Evolutionary conservation across 371 early-diverging fungal species (phyloP).

Genomic region (Mortierella sp.): DNA sequence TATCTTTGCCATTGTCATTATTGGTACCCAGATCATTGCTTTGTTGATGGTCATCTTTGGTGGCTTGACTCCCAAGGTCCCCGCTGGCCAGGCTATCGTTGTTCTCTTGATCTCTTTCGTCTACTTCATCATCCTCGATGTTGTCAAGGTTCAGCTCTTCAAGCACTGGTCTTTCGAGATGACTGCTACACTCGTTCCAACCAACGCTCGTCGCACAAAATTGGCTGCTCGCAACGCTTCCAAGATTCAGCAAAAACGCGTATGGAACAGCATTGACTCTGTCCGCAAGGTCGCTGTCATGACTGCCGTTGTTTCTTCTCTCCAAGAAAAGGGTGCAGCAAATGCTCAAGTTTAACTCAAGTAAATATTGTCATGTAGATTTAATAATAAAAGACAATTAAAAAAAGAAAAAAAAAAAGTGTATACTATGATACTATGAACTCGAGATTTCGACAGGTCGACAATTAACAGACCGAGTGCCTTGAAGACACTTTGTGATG

Average conservation of each 20-base stretch:
- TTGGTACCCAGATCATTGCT: conserved; percentile 93
- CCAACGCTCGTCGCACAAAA: conserved; percentile 69
- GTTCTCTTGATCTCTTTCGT: conserved; percentile 67
- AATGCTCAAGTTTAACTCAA: conserved; percentile 10
- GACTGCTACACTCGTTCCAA: conserved; percentile 79
- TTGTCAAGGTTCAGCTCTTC: conserved; percentile 81
- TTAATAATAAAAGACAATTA: background rate
- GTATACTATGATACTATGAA: no score
- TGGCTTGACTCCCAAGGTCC: conserved; percentile 64
- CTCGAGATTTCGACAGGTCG: no score
- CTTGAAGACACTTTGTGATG: no score
- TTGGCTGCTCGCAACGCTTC: conserved; percentile 63
- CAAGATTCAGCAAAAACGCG: conserved; percentile 49
- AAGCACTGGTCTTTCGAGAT: conserved; percentile 77
- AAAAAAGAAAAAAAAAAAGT: background rate
- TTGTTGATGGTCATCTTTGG: conserved; percentile 89
- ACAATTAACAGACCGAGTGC: no score
- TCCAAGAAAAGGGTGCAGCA: conserved; percentile 11
- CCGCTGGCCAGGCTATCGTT: conserved; percentile 60
- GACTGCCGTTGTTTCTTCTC: conserved; percentile 38
- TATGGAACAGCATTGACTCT: conserved; percentile 29
- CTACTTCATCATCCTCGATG: conserved; percentile 79
- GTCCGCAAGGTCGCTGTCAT: conserved; percentile 49
- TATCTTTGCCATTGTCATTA: conserved; percentile 83
- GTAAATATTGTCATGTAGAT: conserved; percentile 6